Conservation (phyloP, 208 protist species). For the Trypanosoma theileri region DNA sequence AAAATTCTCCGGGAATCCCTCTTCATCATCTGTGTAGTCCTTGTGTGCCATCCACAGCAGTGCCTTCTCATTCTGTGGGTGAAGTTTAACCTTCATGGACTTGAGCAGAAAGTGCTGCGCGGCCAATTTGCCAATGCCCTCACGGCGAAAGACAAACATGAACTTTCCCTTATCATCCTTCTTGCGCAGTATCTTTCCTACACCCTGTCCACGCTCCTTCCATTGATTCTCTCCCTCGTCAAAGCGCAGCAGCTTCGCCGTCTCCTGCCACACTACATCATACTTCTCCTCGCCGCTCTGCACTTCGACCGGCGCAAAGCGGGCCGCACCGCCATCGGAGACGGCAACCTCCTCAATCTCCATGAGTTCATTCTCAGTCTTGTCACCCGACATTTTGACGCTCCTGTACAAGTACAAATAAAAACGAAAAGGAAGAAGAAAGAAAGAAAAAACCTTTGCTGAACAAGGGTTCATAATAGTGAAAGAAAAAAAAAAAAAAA, state of each 20-base stretch:
- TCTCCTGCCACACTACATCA: slow-evolving; percentile 67
- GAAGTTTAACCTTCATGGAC: slow-evolving; percentile 67
- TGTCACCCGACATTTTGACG: slow-evolving; percentile 48
- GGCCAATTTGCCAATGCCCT: slow-evolving; percentile 83
- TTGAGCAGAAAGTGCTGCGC: slow-evolving; percentile 86
- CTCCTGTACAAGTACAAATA: background rate
- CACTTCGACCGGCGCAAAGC: slow-evolving; percentile 77
- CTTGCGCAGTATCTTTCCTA: slow-evolving; percentile 69
- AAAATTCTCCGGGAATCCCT: slow-evolving; percentile 86
- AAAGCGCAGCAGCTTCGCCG: slow-evolving; percentile 85
- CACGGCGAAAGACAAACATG: slow-evolving; percentile 90
- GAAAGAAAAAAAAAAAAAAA: no score
- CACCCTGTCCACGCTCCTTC: slow-evolving; percentile 91
- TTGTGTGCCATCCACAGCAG: slow-evolving; percentile 75
- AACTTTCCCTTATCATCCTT: slow-evolving; percentile 65
- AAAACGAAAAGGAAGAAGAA: background rate
- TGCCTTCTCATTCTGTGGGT: slow-evolving; percentile 74
- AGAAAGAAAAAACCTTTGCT: background rate
- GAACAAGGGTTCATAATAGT: no score
- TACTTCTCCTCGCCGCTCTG: slow-evolving; percentile 88
- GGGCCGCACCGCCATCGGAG: slow-evolving; percentile 80
- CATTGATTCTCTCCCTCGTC: slow-evolving; percentile 92
- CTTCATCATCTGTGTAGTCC: slow-evolving; percentile 89
- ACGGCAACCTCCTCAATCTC: slow-evolving; percentile 88
- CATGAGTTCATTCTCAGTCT: slow-evolving; percentile 82